Evolutionary conservation across 2,329 filamentous ascomycete species (phyloP), one percentile per base, ranked within the genome.

Genomic region (Paracoccidioides lutzii): DNA sequence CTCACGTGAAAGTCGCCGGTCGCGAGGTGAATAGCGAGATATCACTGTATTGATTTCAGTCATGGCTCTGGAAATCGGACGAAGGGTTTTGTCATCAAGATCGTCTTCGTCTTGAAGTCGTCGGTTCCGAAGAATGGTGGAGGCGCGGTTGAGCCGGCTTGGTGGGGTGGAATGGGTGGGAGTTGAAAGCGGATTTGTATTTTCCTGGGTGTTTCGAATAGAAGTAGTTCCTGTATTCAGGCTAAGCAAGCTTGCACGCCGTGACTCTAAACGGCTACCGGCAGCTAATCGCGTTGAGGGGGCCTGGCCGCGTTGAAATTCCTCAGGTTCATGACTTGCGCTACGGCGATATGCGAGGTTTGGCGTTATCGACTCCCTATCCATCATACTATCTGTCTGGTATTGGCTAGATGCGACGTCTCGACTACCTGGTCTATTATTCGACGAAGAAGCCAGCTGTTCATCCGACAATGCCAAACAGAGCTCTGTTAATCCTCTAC

Each of bases 401-500:
- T 58, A 60, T 5, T 56, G 44, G 53, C 60, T 61, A 40, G 59
- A 54, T 40, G 50, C 55, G 42, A 61, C 60, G 46, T 68, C 68
- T 52, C 63, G 62, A 46, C 65, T 70, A 5, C 60, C 63, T n/a
- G 63, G 64, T 48, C 65, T 67, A 51, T 64, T 63, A 44, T 60
- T 65, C 35, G 59, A 46, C 30, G 52, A 28, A 8, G 59, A 54
- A 30, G 62, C 64, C 50, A 68, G 55, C 33, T 69, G 65, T 43
- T 82, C 80, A 59, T 88, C 86, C 35, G 84, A 83, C 54, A 98
- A 75, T 0, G 90, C 87, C 55, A 98, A 80, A 66, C 89, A 95
- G 5, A 98, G 77, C 69, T 98, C 93, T 0, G 91, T 97, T 61
- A 98, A 74, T 65, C 87, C 93, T 54, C 91, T 85, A 68, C 93